A percentile compares a stretch with the other conserved stretches of the same genome.
Evolutionary conservation across 441 rosid species (phyloP).

Genomic region (Manihot esculenta): DNA sequence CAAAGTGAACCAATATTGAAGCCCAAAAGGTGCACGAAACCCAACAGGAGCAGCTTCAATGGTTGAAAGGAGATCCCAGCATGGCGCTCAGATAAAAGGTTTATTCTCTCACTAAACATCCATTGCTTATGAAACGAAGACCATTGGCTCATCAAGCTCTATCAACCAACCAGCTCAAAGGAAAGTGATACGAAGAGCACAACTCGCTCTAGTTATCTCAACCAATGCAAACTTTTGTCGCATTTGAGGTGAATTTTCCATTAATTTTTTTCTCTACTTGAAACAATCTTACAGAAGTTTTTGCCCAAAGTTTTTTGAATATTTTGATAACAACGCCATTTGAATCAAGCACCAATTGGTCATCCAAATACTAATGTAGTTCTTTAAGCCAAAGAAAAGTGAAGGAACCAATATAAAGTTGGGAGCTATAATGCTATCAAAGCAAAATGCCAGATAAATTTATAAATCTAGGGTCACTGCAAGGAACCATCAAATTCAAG

Average conservation of each 20-base stretch:
- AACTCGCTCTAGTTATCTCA: conserved; percentile 25
- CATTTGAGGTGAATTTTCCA: conserved; percentile 36
- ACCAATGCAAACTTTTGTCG: conserved; percentile 26
- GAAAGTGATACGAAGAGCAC: conserved; percentile 21
- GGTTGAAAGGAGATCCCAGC: conserved; percentile 21
- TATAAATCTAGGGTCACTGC: neutral
- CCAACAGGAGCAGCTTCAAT: conserved; percentile 19
- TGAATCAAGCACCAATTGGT: conserved; percentile 34
- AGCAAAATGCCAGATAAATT: neutral
- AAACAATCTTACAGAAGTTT: neutral
- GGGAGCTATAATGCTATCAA: neutral
- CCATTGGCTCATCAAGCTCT: conserved; percentile 38
- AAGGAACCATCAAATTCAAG: neutral
- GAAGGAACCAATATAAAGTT: conserved; percentile 7
- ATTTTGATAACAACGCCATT: conserved; percentile 42
- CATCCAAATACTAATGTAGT: neutral
- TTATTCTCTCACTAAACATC: conserved; percentile 22
- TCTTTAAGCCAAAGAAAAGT: neutral
- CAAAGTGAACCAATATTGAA: conserved; percentile 65
- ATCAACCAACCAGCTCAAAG: conserved; percentile 23
- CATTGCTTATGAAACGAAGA: conserved; percentile 22
- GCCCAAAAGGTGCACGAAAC: conserved; percentile 24
- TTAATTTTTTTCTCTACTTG: too few species aligned
- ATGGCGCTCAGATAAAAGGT: conserved; percentile 19
- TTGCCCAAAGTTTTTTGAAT: neutral